Evolutionary conservation across 148 eudicot genomes (phyloP), one percentile per base, ranked within the genome.

Genomic region (Limonium bicolor): DNA sequence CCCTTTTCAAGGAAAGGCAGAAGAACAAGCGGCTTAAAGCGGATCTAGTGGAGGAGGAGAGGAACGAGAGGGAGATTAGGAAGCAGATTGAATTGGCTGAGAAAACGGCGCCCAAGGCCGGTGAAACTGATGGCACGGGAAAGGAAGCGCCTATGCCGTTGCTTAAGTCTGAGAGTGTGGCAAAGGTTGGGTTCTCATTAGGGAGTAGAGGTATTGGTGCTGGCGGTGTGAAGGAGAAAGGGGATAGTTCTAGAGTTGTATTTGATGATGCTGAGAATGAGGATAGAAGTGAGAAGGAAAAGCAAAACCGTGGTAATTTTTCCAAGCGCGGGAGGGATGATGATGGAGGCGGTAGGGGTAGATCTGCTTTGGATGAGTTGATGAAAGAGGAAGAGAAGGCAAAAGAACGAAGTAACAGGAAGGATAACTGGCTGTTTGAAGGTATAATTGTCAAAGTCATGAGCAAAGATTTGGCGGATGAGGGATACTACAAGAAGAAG

Each of bases 401-500:
- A 2, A 90, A 84, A 49, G 97, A 90, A 47, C 54, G 68, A 63
- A 63, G 38, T 35, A 90, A 84, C 32, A 63, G 97, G 60, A 84
- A 78, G 68, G 97, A 90, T 41, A 78, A 85, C 46, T 90, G 99
- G 95, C 55, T 85, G 27, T 78, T 62, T 51, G 82, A 69, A 53
- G 88, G 95, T 14, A 78, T 90, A 3, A 23, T 90, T 44, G 99
- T 90, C 11, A 90, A 90, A 69, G 76, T 90, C 27, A 85, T 90
- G 95, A 85, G 95, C 48, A 69, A 76, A 47, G 64, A 65, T 5
- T 78, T 78, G 70, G 93, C 69, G 0, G 93, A 84, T 2, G 74
- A 80, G 51, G 97, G 97, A 12, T 84, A 77, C 34, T 90, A 80
- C 60, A 84, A 78, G 74, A 80, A 76, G 14, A 90, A 85, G 54